Conservation (phyloP, 352 stramenopile genomes). For the Pythium rishiriense region DNA sequence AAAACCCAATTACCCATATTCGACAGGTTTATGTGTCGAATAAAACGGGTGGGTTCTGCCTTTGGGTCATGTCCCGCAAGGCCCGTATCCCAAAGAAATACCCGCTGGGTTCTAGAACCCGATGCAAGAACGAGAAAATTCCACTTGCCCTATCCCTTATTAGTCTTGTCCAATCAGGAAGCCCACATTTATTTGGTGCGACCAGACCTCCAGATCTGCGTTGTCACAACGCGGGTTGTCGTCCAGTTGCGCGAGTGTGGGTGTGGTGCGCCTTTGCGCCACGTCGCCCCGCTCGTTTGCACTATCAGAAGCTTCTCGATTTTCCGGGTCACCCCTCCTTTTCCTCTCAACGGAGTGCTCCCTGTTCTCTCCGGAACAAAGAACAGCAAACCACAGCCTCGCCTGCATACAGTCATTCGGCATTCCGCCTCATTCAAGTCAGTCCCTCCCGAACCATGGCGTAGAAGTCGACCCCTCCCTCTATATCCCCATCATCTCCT, state of each 20-base stretch:
- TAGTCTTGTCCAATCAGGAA: not conserved
- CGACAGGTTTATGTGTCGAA: not conserved
- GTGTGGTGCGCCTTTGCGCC: not conserved
- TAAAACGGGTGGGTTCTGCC: not conserved
- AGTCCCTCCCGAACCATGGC: not conserved
- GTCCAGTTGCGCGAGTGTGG: not conserved
- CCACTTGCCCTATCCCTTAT: conserved; percentile 1
- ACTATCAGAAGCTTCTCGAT: not conserved
- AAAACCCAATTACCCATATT: not conserved
- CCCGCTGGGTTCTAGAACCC: not conserved
- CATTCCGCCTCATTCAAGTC: not conserved
- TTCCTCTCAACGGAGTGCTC: not conserved
- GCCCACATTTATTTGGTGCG: conserved; percentile 8
- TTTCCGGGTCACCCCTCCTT: conserved; percentile 6
- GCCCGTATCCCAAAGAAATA: too few relatives aligned
- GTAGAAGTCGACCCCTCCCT: not conserved
- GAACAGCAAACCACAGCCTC: not conserved
- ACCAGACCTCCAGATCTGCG: too few relatives aligned
- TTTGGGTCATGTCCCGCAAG: too few relatives aligned
- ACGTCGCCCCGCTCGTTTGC: conserved; percentile 8
- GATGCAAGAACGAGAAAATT: conserved; percentile 11
- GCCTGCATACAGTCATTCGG: not conserved
- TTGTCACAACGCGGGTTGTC: not conserved
- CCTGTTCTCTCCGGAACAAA: not conserved
- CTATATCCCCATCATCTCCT: not conserved